Base-by-base conservation (phyloP, 495 filamentous ascomycete genomes). In the Talaromyces thailandensis region DNA sequence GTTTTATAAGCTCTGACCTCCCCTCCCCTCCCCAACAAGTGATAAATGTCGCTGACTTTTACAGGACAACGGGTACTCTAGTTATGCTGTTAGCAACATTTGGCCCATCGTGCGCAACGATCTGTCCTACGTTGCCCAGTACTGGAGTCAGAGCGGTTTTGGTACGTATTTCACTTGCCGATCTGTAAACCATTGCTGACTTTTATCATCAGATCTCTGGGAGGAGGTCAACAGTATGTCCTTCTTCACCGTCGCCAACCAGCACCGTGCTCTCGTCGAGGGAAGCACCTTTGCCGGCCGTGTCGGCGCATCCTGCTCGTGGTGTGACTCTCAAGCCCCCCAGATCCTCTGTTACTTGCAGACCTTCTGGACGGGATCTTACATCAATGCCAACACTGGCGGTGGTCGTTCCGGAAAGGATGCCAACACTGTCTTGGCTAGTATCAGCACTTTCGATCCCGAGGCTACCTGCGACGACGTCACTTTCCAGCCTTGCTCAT, bases 151-250 rank as follows among this genome's bases (percentile, higher is more conserved):
- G 35, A 75, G 65, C 11, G 71, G 70, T 18, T 78, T 16, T 52
- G 59, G 59, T 61, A 50, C 24, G 43, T 52, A 43, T 35, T 28
- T 26, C 11, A 2, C 57, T 26, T 24, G 18, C 14, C 21, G 0
- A 3, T 52, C 6, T 61, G 24, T 29, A 2, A 11, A 51, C 35
- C 3, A 18, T 32, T 21, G 28, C 43, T 61, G 24, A 61, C 37
- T 60, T 52, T 8, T 21, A 45, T 58, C 29, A 3, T 18, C 70
- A 56, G 77, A 91, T 69, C 80, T 92, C 0, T 91, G 88, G 88
- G 88, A 92, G 65, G 88, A 91, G 67, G 81, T 88, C 0, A 62
- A 75, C 21, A 84, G 84, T 14, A 75, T 79, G 2, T 84, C 81
- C 32, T 86, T 87, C 72, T 88, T 86, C 67, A 87, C 84, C 6